Evolutionary conservation across 495 filamentous ascomycete genomes (phyloP).

Genomic region (Neurospora sp.): DNA sequence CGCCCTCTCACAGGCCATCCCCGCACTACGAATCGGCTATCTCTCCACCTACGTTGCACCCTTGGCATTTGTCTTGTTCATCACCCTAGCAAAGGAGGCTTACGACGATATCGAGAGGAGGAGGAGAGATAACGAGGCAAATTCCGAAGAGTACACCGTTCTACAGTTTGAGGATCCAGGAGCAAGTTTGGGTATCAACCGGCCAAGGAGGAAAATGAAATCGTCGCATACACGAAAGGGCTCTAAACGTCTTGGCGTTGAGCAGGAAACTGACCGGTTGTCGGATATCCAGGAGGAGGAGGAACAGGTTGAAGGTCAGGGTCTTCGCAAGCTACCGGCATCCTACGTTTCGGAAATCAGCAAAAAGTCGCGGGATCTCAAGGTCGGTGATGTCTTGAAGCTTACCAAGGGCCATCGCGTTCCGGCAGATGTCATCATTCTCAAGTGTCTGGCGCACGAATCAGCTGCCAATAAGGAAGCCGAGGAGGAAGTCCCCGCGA

Average conservation of each 20-base stretch:
- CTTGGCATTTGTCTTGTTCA: constrained; percentile 77
- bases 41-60: constrained; percentile 91
- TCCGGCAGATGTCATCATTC: constrained; percentile 86
- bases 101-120: constrained; percentile 84
- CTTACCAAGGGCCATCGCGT: constrained; percentile 83
- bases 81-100: constrained; percentile 93
- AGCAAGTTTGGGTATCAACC: constrained; percentile 16
- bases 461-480: constrained; percentile 16
- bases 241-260: constrained; percentile 17
- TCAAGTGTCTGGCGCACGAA: constrained; percentile 73
- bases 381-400: constrained; percentile 89
- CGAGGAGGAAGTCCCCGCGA: constrained; percentile 13
- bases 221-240: constrained; percentile 22
- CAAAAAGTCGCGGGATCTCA: constrained; percentile 80
- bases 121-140: constrained; percentile 82
- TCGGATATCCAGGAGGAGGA: constrained; percentile 44
- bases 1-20: constrained; percentile 85
- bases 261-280: constrained; percentile 28
- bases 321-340: constrained; percentile 22
- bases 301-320: constrained; percentile 38
- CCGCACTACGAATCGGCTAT: constrained; percentile 82
- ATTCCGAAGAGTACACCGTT: constrained; percentile 81
- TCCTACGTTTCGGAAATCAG: constrained; percentile 49
- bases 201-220: constrained; percentile 26
- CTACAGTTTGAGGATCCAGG: constrained; percentile 51